phyloP scores from a whole-genome alignment of 2,329 filamentous ascomycete species.

The Trichoderma hamatum region DNA sequence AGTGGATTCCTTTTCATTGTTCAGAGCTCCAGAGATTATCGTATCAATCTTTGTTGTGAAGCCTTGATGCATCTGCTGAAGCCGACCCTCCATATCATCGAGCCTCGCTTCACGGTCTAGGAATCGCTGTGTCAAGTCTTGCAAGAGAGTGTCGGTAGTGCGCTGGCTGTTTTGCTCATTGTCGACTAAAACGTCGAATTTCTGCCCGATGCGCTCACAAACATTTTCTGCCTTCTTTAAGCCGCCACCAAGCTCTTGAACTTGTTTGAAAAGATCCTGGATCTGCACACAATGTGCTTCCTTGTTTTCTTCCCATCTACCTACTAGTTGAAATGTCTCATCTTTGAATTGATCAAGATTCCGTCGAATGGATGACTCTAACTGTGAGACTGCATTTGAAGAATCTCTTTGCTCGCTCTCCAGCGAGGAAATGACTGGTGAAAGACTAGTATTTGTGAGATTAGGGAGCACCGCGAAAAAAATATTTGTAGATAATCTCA shows the following conservation, averaged over 20 bases:
- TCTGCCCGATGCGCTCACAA: conserved; percentile 30
- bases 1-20: conserved; percentile 28
- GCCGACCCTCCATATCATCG: conserved; percentile 30
- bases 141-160: conserved; percentile 22
- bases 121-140: conserved; percentile 30
- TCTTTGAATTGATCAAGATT: conserved; percentile 7
- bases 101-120: conserved; percentile 32
- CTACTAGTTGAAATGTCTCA: conserved; percentile 9
- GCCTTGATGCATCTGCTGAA: conserved; percentile 30
- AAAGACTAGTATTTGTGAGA: conserved; percentile 11
- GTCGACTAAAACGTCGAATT: conserved; percentile 26
- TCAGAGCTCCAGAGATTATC: conserved; percentile 24
- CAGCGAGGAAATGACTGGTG: neutral
- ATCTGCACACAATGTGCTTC: neutral
- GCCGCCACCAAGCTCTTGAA: neutral
- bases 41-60: conserved; percentile 31
- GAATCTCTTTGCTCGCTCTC: neutral
- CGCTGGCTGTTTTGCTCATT: conserved; percentile 22
- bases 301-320: neutral
- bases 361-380: neutral
- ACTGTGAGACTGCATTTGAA: neutral
- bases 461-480: neutral
- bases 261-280: neutral
- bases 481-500: neutral
- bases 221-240: conserved; percentile 23